These are phyloP conservation scores for Fusarium proliferatum DNA, from an alignment of 2,329 filamentous ascomycete species.

Conservation along the genomic window DNA sequence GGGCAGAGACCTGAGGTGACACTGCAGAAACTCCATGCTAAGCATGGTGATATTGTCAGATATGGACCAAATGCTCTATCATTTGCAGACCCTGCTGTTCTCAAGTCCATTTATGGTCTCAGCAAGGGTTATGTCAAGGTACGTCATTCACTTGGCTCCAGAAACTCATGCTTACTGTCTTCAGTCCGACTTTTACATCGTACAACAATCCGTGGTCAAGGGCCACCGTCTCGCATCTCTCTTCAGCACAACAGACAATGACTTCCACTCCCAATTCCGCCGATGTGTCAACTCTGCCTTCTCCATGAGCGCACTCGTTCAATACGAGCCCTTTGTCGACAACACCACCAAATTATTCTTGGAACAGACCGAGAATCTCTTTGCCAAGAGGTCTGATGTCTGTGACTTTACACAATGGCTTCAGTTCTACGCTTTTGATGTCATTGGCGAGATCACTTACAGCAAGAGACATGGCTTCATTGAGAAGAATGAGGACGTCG, in stretches of 20 bases:
- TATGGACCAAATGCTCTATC: conserved; percentile 80
- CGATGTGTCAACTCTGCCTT: conserved; percentile 82
- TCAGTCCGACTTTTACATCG: conserved; percentile 80
- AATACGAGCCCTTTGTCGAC: conserved; percentile 84
- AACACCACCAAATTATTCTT: conserved; percentile 79
- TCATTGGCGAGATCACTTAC: conserved; percentile 82
- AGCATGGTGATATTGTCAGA: conserved; percentile 79
- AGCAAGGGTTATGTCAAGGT: conserved; percentile 87
- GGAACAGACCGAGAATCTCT: conserved; percentile 67
- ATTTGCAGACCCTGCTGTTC: conserved; percentile 77
- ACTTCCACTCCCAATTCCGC: conserved; percentile 79
- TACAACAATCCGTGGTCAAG: conserved; percentile 78
- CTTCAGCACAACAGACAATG: conserved; percentile 80
- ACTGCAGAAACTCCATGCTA: conserved; percentile 73
- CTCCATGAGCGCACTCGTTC: conserved; percentile 79
- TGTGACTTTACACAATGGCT: conserved; percentile 76
- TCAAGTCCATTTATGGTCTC: conserved; percentile 82
- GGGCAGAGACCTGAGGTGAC: conserved; percentile 72
- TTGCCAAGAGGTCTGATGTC: conserved; percentile 53
- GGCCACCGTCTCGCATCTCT: conserved; percentile 76
- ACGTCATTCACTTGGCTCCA: neutral
- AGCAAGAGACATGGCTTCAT: conserved; percentile 80
- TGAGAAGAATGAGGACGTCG: conserved; percentile 78
- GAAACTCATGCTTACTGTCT: neutral
- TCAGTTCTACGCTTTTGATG: conserved; percentile 85